phyloP scores from a whole-genome alignment of 371 early-diverging fungal genomes.

The Rhizopus microsporus region DNA sequence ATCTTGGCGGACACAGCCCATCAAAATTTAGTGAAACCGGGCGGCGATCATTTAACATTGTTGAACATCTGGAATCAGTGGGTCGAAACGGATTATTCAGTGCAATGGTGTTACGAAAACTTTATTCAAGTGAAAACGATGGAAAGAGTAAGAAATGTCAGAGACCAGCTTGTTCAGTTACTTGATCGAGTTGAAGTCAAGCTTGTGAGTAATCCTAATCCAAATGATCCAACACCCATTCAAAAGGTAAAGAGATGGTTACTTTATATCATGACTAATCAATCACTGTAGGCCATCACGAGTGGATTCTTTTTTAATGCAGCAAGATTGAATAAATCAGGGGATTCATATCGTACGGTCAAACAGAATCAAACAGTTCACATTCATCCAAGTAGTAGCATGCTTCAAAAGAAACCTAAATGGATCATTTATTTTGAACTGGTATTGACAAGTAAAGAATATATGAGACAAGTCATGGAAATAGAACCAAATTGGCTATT shows the following conservation, averaged over 20 bases:
- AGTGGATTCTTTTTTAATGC: slow-evolving; percentile 96
- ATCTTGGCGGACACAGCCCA: slow-evolving; percentile 93
- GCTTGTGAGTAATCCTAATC: slow-evolving; percentile 75
- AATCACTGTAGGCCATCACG: slow-evolving; percentile 70
- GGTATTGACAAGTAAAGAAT: slow-evolving; percentile 92
- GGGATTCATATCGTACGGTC: slow-evolving; percentile 89
- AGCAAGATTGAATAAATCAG: slow-evolving; percentile 78
- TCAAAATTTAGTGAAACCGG: slow-evolving; percentile 77
- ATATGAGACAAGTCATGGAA: slow-evolving; percentile 93
- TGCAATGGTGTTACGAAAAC: slow-evolving; percentile 96
- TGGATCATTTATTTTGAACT: slow-evolving; percentile 94
- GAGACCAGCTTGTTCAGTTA: slow-evolving; percentile 91
- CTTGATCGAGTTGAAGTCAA: slow-evolving; percentile 93
- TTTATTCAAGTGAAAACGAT: slow-evolving; percentile 92
- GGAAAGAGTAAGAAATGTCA: slow-evolving; percentile 89
- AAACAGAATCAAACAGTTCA: slow-evolving; percentile 91
- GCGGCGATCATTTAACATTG: slow-evolving; percentile 93
- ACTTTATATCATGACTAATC: neutral
- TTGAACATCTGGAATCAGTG: slow-evolving; percentile 95
- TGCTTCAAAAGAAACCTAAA: slow-evolving; percentile 72
- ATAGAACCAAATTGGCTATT: slow-evolving; percentile 92
- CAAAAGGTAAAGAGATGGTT: slow-evolving; percentile 58
- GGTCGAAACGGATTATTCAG: slow-evolving; percentile 92
- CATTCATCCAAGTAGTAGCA: slow-evolving; percentile 91
- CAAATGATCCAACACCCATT: slow-evolving; percentile 74